Base-by-base conservation (phyloP, 106 monocot genomes). In the Agapanthus africanus region DNA sequence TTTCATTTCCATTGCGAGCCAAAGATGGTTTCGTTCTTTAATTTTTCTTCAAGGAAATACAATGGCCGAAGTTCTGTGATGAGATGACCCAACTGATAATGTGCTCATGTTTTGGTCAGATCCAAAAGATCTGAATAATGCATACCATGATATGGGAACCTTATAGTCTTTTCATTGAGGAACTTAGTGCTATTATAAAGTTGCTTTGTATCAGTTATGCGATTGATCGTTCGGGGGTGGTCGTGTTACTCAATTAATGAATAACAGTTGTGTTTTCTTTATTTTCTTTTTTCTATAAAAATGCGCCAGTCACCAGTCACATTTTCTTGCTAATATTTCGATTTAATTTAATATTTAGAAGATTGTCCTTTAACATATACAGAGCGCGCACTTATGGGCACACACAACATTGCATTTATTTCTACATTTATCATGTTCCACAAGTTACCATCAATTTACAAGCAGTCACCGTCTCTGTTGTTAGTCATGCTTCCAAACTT, bases 131-230 rank as follows among this genome's bases (percentile, higher is more conserved):
- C n/a, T 34, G 16, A 36, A 31, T 30, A 30, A 57, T 57, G 27
- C 30, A 31, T 57, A 18, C 56, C 10, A 30, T 6, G 14, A n/a
- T n/a, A n/a, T 35, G 18, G 35, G 7, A 61, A 61, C 35, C 15
- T 56, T 61, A 7, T 61, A 59, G 33, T 36, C 35, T 61, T 61
- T 61, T 7, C 4, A n/a, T 61, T 56, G 35, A 35, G n/a, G 61
- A 61, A 6, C 35, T 61, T 35, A 32, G 31, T 33, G 6, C n/a
- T 61, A 61, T 36, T n/a, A 35, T 35, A 6, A 56, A 52, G 6
- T n/a, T n/a, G n/a, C n/a, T n/a, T 11, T 61, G 56, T n/a, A 57
- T 28, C 30, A 21, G 56, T 57, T 30, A 57, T 57, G 30, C 4
- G 56, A 2, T 30, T 57, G 56, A 30, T 30, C 14, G 30, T 57